Conservation (phyloP, 2,329 filamentous ascomycete species). For the Sclerotinia borealis region DNA sequence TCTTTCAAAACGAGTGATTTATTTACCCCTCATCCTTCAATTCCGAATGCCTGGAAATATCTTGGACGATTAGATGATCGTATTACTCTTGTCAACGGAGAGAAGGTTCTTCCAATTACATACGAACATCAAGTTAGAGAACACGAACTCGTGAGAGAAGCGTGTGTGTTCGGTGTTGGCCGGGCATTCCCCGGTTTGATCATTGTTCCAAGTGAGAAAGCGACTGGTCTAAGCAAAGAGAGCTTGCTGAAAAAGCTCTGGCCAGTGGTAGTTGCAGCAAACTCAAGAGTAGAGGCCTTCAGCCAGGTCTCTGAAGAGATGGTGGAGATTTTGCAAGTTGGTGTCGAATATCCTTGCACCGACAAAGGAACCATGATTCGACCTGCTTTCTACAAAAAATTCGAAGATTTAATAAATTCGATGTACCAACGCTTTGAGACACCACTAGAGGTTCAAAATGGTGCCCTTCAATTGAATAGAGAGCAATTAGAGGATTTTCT, state of each 20-base stretch:
- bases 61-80: slow-evolving; percentile 40
- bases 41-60: slow-evolving; percentile 41
- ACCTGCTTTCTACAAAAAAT: slow-evolving; percentile 41
- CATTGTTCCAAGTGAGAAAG: slow-evolving; percentile 44
- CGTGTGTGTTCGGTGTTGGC: slow-evolving; percentile 51
- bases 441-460: background rate
- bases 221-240: slow-evolving; percentile 35
- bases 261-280: slow-evolving; percentile 46
- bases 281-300: slow-evolving; percentile 45
- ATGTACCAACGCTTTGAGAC: slow-evolving; percentile 29
- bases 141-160: slow-evolving; percentile 48
- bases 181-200: slow-evolving; percentile 47
- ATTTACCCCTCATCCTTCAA: slow-evolving; percentile 38
- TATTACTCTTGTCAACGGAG: slow-evolving; percentile 42
- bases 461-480: background rate
- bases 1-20: slow-evolving; percentile 42
- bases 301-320: slow-evolving; percentile 47
- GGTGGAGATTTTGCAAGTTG: slow-evolving; percentile 42
- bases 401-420: slow-evolving; percentile 39
- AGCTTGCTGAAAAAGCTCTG: slow-evolving; percentile 45
- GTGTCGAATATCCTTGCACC: slow-evolving; percentile 40
- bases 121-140: slow-evolving; percentile 50
- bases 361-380: slow-evolving; percentile 52
- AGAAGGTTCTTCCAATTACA: slow-evolving; percentile 42
- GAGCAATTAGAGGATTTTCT: slow-evolving; percentile 14